Conservation (phyloP, 768 basidiomycete species). For the Suillus placidus region DNA sequence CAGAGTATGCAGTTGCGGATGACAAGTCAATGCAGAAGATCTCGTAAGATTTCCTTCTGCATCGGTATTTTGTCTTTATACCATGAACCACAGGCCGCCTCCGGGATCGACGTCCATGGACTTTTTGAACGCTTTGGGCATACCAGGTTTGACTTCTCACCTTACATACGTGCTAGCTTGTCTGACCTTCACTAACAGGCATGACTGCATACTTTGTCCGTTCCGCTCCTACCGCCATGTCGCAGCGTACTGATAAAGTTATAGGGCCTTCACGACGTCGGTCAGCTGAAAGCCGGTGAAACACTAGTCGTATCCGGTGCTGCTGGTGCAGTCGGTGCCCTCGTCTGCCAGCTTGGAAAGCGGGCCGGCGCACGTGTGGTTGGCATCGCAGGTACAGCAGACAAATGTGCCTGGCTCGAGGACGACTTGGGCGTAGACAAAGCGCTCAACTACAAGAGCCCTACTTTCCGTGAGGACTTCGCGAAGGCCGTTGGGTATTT, state of each 20-base stretch:
- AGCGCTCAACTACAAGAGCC: conserved; percentile 86
- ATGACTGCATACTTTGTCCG: conserved; percentile 89
- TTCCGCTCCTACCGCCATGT: conserved; percentile 4
- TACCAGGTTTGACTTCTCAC: conserved; percentile 52
- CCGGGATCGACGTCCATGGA: conserved; percentile 70
- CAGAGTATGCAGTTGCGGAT: conserved; percentile 67
- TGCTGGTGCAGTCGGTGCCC: conserved; percentile 86
- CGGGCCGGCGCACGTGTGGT: conserved; percentile 78
- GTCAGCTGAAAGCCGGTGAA: conserved; percentile 80
- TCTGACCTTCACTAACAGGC: conserved; percentile 44
- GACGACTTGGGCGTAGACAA: conserved; percentile 81
- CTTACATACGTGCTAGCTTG: neutral
- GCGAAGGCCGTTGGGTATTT: conserved; percentile 69
- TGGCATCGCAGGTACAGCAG: conserved; percentile 81
- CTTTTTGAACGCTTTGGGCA: conserved; percentile 79
- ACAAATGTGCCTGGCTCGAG: conserved; percentile 87
- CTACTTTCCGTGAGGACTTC: conserved; percentile 71
- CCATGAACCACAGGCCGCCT: conserved; percentile 45
- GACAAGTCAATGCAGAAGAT: conserved; percentile 55
- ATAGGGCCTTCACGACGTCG: conserved; percentile 83
- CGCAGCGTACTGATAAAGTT: conserved; percentile 10
- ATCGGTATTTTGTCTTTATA: neutral
- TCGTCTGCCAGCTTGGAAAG: conserved; percentile 85
- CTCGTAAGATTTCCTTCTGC: conserved; percentile 45
- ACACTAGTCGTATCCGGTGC: conserved; percentile 88